Conservation (phyloP, 257 asterid species). For the Galeopsis tetrahit region DNA sequence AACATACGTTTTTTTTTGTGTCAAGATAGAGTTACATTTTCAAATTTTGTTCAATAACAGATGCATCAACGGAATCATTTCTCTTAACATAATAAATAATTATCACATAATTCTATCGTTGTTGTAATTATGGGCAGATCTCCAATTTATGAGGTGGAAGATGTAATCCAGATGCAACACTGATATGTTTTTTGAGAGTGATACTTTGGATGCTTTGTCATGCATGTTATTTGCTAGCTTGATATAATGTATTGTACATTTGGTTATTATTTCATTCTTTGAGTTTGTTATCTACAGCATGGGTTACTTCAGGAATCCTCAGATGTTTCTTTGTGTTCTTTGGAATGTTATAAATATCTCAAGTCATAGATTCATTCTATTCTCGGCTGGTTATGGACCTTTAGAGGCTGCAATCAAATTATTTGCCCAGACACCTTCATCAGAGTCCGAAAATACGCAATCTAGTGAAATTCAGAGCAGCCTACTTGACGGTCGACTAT, state of each 20-base stretch:
- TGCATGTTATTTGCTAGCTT: slow-evolving; percentile 19
- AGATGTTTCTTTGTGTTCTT: slow-evolving; percentile 58
- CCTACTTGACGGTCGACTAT: slow-evolving; percentile 66
- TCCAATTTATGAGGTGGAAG: slow-evolving; percentile 15
- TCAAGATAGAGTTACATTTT: slow-evolving; percentile 9
- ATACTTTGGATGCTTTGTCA: slow-evolving; percentile 1
- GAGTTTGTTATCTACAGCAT: slow-evolving; percentile 61
- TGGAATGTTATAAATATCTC: slow-evolving; percentile 54
- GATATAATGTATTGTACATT: slow-evolving; percentile 19
- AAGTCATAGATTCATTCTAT: slow-evolving; percentile 65
- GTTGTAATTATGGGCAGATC: slow-evolving; percentile 9
- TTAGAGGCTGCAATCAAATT: slow-evolving; percentile 65
- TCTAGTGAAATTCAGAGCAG: slow-evolving; percentile 54
- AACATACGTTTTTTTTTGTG: not conserved
- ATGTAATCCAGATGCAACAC: slow-evolving; percentile 19
- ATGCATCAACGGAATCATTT: not conserved
- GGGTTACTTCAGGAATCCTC: slow-evolving; percentile 76
- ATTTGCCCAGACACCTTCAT: slow-evolving; percentile 47
- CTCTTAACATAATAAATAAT: slow-evolving; percentile 1
- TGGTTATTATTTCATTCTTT: slow-evolving; percentile 24
- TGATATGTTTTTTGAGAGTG: slow-evolving; percentile 11
- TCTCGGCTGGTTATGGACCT: slow-evolving; percentile 87
- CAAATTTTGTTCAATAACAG: slow-evolving; percentile 10
- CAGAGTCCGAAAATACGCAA: slow-evolving; percentile 47
- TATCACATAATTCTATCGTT: not conserved